Evolutionary conservation across 768 basidiomycete species (phyloP), one percentile per base, ranked within the genome.

Genomic region (Boletus sp.): DNA sequence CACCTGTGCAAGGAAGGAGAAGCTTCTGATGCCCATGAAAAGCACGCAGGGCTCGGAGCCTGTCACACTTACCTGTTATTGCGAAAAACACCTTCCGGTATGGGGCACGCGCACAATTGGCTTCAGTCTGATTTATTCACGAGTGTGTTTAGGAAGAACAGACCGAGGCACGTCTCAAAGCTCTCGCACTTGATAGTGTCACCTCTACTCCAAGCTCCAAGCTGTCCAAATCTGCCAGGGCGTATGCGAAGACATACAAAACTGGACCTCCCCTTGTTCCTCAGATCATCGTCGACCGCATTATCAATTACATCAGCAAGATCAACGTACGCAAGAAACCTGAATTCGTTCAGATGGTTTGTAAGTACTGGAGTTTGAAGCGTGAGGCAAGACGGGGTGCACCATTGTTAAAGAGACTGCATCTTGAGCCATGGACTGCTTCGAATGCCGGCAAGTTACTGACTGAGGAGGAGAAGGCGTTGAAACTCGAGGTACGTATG

Each of bases 351-450:
- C 79, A 84, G 45, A 71, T 83, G 63, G 77, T 94, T 32, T 95
- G 90, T 64, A 82, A 84, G 64, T 99, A 98, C 65, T 99, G 97
- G 97, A 98, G 97, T 72, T 70, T 99, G 70, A 98, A 99, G 73
- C 77, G 97, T 5, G 96, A 98, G 68, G 92, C 85, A 1, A 80
- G 97, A 57, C 73, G 96, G 38, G 97, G 97, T 5, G 97, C 97
- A 9, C 96, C 97, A 11, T 71, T 98, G 56, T 71, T 99, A 60
- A 98, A 98, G 72, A 69, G 97, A 50, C 68, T 99, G 53, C 94
- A 99, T 73, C 75, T 98, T 27, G 96, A 99, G 74, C 96, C 97
- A 1, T 98, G 97, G 97, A 98, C 95, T 1, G 91, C 92, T 3
- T 83, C 80, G 39, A 79, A 84, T 17, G 78, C 78, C 7, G 74